These are phyloP conservation scores for Jasminum sambac DNA, from an alignment of 257 asterid species.

Conservation along the genomic window DNA sequence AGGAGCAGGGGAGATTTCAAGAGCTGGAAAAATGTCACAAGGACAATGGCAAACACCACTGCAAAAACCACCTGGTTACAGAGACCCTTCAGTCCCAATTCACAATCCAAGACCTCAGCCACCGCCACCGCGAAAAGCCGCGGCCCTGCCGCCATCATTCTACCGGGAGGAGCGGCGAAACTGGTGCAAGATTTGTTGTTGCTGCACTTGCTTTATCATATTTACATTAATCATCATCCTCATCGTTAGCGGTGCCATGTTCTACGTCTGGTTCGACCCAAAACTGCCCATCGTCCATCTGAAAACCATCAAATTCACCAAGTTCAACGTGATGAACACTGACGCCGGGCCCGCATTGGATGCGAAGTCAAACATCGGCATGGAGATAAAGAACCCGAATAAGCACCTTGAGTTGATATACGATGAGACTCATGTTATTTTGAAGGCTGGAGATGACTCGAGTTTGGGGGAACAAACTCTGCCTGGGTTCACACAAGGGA, in stretches of 20 bases:
- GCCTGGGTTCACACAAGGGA: conserved; percentile 34
- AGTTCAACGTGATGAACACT: conserved; percentile 24
- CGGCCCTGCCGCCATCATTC: conserved; percentile 38
- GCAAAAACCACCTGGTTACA: conserved; percentile 54
- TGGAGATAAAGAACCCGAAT: conserved; percentile 42
- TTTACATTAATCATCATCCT: conserved; percentile 25
- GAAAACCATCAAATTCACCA: conserved; percentile 32
- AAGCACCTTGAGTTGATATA: conserved; percentile 33
- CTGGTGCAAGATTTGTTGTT: conserved; percentile 39
- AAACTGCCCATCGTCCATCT: conserved; percentile 43
- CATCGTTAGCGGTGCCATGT: conserved; percentile 24
- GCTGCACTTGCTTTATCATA: conserved; percentile 27
- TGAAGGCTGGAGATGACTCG: conserved; percentile 18
- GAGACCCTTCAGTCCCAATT: conserved; percentile 36
- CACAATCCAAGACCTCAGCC: conserved; percentile 23
- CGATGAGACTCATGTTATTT: conserved; percentile 22
- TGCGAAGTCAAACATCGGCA: conserved; percentile 18
- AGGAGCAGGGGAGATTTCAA: conserved; percentile 1
- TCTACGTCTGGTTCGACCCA: conserved; percentile 49
- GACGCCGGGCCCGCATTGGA: conserved; percentile 34
- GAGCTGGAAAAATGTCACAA: conserved; percentile 27
- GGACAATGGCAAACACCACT: conserved; percentile 34
- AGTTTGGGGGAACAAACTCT: conserved; percentile 33
- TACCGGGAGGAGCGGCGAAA: conserved; percentile 19
- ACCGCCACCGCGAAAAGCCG: conserved; percentile 25